phyloP scores from a whole-genome alignment of 352 stramenopile species.

The Phytopythium montanum region DNA sequence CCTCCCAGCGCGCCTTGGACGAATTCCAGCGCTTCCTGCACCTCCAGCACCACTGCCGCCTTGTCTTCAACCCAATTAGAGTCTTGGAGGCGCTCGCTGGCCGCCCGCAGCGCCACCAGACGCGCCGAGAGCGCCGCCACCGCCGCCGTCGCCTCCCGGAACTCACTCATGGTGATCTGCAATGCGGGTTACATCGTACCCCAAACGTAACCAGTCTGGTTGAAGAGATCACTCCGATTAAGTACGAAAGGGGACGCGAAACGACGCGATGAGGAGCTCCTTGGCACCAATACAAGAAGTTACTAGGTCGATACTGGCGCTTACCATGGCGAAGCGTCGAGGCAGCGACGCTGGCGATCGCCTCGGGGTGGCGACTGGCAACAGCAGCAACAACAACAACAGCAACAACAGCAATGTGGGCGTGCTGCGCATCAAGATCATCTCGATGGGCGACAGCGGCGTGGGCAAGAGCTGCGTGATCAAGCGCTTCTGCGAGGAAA shows the following conservation, averaged over 20 bases:
- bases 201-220: not conserved
- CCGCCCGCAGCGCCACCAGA: slow-evolving; percentile 26
- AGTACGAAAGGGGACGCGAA: not conserved
- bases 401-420: slow-evolving; percentile 22
- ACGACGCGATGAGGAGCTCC: not conserved
- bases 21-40: slow-evolving; percentile 2
- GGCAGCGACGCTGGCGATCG: slow-evolving; percentile 3
- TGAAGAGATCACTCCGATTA: not conserved
- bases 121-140: slow-evolving; percentile 41
- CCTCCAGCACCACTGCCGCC: slow-evolving; percentile 10
- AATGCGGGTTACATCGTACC: not conserved
- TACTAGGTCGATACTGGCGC: not conserved
- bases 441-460: slow-evolving; percentile 89
- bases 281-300: not conserved
- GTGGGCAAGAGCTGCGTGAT: slow-evolving; percentile 95
- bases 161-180: slow-evolving; percentile 45
- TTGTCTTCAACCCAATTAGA: not conserved
- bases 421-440: slow-evolving; percentile 90
- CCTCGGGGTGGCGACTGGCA: not conserved
- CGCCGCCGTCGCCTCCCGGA: slow-evolving; percentile 30
- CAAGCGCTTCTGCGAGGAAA: slow-evolving; percentile 95
- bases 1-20: slow-evolving; percentile 25
- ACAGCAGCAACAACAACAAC: slow-evolving; percentile 12
- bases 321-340: not conserved
- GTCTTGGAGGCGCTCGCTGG: not conserved